Conservation (phyloP, 2,329 filamentous ascomycete genomes). For the Beauveria australis region DNA sequence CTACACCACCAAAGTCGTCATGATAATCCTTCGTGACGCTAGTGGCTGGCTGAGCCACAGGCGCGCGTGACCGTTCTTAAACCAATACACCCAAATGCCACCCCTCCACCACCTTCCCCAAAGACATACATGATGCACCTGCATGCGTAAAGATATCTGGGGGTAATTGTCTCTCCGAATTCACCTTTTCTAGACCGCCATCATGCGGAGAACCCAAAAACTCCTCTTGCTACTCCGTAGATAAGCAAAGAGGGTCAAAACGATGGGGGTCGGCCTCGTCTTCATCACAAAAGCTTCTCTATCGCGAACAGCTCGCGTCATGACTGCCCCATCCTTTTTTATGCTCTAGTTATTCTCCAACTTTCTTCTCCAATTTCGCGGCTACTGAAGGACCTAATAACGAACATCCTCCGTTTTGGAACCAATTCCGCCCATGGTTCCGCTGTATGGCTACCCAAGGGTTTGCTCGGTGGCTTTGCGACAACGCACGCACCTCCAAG, state of each 20-base stretch:
- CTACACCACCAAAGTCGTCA: background rate
- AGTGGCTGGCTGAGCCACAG: background rate
- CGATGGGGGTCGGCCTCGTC: background rate
- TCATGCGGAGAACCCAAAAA: background rate
- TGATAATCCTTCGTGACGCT: background rate
- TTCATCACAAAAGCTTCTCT: background rate
- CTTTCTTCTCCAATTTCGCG: constrained; percentile 6
- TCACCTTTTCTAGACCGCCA: background rate
- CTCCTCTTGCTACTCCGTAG: background rate
- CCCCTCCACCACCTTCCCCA: background rate
- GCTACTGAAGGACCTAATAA: background rate
- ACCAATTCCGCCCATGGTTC: constrained; percentile 2
- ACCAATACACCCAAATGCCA: background rate
- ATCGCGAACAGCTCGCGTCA: too few species aligned
- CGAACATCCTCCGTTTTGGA: background rate
- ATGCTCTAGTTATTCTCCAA: background rate
- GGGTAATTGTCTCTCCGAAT: background rate
- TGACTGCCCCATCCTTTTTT: background rate
- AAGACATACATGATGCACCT: too few species aligned
- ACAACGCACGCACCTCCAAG: background rate
- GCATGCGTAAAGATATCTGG: too few species aligned
- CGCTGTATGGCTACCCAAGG: constrained; percentile 3
- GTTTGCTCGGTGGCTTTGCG: background rate
- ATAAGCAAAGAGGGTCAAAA: background rate
- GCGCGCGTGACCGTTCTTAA: constrained; percentile 7